Conservation (phyloP, 441 rosid species). For the Melastoma candidum region DNA sequence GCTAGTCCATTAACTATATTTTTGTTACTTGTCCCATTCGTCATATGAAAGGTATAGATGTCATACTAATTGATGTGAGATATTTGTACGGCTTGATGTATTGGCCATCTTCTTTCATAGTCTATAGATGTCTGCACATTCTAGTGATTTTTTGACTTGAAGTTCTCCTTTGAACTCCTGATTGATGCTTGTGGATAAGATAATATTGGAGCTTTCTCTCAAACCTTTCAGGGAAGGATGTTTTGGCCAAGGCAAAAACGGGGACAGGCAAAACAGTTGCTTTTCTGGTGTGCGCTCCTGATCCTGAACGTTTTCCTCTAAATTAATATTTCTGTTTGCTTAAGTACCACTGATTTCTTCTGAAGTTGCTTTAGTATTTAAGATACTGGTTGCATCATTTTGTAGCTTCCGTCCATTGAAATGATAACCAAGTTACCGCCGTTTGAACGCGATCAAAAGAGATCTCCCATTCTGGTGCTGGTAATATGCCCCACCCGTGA, state of each 20-base stretch:
- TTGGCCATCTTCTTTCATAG: no score
- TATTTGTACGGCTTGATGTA: no score
- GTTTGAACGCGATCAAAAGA: constrained; percentile 46
- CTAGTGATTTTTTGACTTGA: no score
- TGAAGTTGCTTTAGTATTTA: not conserved
- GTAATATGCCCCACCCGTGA: constrained; percentile 93
- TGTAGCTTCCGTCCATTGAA: constrained; percentile 95
- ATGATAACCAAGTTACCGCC: constrained; percentile 61
- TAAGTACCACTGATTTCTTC: not conserved
- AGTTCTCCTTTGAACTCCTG: not conserved
- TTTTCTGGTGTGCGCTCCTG: constrained; percentile 43
- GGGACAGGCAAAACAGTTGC: constrained; percentile 98
- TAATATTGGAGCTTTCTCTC: not conserved
- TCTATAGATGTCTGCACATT: no score
- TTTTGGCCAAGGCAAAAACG: constrained; percentile 90
- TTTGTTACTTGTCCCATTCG: no score
- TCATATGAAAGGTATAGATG: no score
- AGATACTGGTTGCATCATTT: constrained; percentile 1
- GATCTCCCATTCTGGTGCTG: constrained; percentile 76
- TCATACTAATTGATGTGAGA: no score
- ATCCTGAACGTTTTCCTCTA: no score
- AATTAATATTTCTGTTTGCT: not conserved
- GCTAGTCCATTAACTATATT: no score
- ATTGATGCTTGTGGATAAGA: not conserved
- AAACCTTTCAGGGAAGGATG: constrained; percentile 66